Conservation (phyloP, 495 filamentous ascomycete species). For the Antarctomyces pellizariae region DNA sequence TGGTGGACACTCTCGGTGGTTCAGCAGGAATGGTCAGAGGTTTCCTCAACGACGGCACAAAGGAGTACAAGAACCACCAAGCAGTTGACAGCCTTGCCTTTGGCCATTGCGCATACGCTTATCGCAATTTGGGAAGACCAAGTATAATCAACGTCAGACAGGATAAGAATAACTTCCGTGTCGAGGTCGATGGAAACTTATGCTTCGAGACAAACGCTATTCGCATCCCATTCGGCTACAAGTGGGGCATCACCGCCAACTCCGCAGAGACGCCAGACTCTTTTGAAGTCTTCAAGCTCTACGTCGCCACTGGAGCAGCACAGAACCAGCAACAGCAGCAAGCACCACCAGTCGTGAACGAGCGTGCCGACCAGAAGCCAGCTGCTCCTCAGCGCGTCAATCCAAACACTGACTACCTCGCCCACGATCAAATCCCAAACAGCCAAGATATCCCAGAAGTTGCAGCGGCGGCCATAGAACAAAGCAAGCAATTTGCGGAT, state of each 20-base stretch:
- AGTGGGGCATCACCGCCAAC: slow-evolving; percentile 68
- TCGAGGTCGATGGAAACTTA: slow-evolving; percentile 54
- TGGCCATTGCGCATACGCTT: slow-evolving; percentile 74
- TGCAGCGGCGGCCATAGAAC: slow-evolving; percentile 6
- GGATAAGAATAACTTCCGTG: slow-evolving; percentile 37
- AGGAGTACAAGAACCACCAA: slow-evolving; percentile 55
- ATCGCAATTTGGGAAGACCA: slow-evolving; percentile 75
- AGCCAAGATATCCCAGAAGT: slow-evolving; percentile 4
- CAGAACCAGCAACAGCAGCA: slow-evolving; percentile 11
- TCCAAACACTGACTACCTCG: slow-evolving; percentile 12
- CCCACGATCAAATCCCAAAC: slow-evolving; percentile 7
- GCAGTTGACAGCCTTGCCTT: slow-evolving; percentile 74
- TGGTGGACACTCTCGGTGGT: slow-evolving; percentile 74
- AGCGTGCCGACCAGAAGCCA: slow-evolving; percentile 9
- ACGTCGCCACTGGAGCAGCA: slow-evolving; percentile 31
- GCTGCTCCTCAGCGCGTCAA: slow-evolving; percentile 11
- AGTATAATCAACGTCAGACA: slow-evolving; percentile 54
- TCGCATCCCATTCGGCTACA: slow-evolving; percentile 53
- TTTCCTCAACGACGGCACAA: slow-evolving; percentile 80
- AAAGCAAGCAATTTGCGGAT: slow-evolving; percentile 47
- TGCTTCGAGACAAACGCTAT: slow-evolving; percentile 76
- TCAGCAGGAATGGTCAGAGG: slow-evolving; percentile 60
- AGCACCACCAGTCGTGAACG: slow-evolving; percentile 8
- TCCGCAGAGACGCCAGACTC: slow-evolving; percentile 83
- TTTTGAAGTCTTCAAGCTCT: slow-evolving; percentile 78